Base-by-base conservation (phyloP, 2,329 filamentous ascomycete species). In the Fusarium musae region DNA sequence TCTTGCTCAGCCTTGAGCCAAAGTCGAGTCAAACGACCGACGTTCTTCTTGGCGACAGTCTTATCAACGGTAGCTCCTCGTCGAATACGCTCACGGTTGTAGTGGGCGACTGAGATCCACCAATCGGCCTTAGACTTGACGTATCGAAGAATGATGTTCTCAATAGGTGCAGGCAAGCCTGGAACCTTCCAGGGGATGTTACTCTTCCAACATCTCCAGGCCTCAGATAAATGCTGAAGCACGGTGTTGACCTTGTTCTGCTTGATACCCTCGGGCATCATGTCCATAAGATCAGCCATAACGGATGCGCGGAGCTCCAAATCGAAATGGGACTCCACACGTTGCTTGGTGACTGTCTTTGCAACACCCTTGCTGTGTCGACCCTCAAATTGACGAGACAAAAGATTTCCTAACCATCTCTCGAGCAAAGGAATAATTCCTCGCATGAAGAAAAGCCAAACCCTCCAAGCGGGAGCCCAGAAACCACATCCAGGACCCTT, bases 141-240 rank as follows among this genome's bases (percentile, higher is more conserved):
- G 78, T 99, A 99, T 79, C 96, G 93, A 70, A 99, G 87, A 78
- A 99, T 99, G 77, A 99, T 97, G 80, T 98, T 99, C 84, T 99
- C 96, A 72, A 99, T 98, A 1, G 96, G 96, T 19, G 97, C 97
- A 44, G 96, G 96, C 69, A 99, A 84, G 42, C 96, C 97, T 58
- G 96, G 96, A 6, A 99, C 96, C 85, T 99, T 99, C 96, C 96
- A 99, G 1, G 96, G 96, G 76, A 99, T 99, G 80, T 99, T 99
- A 84, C 95, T 98, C 91, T 99, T 99, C 96, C 96, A 99, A 85
- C 96, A 99, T 85, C 96, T 90, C 96, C 96, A 99, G 19, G 96
- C 96, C 85, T 99, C 96, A 0, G 96, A 98, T 46, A 99, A 85
- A 87, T 99, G 97, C 80, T 98, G 96, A 60, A 99, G 86, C 49